Evolutionary conservation across 2,329 filamentous ascomycete species (phyloP).

Genomic region (Ophiostoma quercus): DNA sequence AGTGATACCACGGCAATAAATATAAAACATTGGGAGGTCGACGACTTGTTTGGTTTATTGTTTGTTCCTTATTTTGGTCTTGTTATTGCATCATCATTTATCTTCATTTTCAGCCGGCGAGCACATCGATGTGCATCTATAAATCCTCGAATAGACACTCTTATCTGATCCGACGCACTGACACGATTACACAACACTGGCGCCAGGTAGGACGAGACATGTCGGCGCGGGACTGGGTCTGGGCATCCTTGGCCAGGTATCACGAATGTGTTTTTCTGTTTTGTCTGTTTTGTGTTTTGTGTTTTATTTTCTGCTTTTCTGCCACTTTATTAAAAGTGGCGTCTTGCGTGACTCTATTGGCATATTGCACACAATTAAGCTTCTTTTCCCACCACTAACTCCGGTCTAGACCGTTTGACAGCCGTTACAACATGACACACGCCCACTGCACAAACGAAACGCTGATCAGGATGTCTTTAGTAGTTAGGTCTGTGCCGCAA

Average conservation of each 20-base stretch:
- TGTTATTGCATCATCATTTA: background rate
- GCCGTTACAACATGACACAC: slow-evolving; percentile 1
- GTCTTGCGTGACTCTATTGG: background rate
- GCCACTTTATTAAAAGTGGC: background rate
- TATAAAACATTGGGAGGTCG: background rate
- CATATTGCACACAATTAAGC: background rate
- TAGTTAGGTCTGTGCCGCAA: too few relatives aligned
- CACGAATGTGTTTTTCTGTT: too few relatives aligned
- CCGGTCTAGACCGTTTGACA: background rate
- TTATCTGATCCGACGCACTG: background rate
- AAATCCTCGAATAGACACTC: background rate
- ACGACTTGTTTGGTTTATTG: slow-evolving; percentile 7
- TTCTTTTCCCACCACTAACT: background rate
- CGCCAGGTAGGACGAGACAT: background rate
- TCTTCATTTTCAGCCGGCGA: background rate
- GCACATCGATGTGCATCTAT: background rate
- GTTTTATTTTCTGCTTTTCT: too few relatives aligned
- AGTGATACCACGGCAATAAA: slow-evolving; percentile 3
- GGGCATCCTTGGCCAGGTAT: background rate
- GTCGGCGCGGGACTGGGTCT: background rate
- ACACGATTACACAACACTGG: too few relatives aligned
- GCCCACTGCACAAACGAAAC: background rate
- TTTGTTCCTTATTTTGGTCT: slow-evolving; percentile 10
- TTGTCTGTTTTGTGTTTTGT: too few relatives aligned
- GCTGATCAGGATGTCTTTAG: background rate